phyloP scores from a whole-genome alignment of 805 yeast species.

The Spathaspora boniae region DNA sequence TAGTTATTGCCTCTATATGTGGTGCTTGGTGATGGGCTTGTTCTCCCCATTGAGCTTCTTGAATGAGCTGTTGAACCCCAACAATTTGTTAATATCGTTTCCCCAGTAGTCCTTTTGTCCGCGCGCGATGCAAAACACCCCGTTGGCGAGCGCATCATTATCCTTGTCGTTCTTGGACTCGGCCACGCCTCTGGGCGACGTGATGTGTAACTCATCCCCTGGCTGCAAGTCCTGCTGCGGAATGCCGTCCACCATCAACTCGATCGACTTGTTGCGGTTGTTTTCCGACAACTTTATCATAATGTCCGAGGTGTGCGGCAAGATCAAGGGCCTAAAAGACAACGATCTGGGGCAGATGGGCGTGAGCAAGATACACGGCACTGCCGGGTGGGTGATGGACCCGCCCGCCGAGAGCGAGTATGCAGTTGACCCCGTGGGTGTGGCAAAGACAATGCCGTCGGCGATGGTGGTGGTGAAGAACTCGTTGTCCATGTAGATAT shows the following conservation, averaged over 20 bases:
- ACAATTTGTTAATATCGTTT: conserved; percentile 75
- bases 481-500: conserved; percentile 80
- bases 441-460: conserved; percentile 80
- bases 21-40: too few species aligned
- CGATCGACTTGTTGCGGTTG: conserved; percentile 37
- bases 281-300: conserved; percentile 56
- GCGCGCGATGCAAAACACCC: conserved; percentile 85
- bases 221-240: conserved; percentile 63
- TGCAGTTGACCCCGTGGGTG: conserved; percentile 96
- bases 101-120: conserved; percentile 92
- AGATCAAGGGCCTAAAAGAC: conserved; percentile 82
- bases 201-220: conserved; percentile 78
- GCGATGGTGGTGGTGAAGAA: conserved; percentile 87
- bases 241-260: conserved; percentile 80
- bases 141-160: conserved; percentile 33
- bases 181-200: conserved; percentile 15
- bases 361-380: conserved; percentile 75
- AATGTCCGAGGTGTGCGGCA: conserved; percentile 77
- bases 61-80: conserved; percentile 87
- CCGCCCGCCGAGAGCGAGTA: conserved; percentile 90
- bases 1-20: too few species aligned
- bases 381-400: conserved; percentile 85
- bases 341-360: conserved; percentile 92
- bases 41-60: conserved; percentile 4
- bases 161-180: too few species aligned